Conservation (phyloP, 805 yeast genomes). For the Millerozyma acaciae region DNA sequence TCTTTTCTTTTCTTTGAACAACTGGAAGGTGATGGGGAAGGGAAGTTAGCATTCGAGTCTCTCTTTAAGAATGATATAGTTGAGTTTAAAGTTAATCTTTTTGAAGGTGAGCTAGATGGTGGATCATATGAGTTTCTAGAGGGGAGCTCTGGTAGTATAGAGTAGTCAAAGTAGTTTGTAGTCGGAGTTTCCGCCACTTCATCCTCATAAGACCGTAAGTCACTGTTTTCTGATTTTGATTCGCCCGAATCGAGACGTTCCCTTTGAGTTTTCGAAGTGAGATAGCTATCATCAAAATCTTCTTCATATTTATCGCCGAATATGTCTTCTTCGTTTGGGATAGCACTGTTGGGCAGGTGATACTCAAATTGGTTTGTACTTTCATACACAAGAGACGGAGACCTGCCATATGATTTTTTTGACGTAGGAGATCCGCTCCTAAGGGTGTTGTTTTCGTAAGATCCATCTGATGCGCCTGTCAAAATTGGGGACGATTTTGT, state of each 20-base stretch:
- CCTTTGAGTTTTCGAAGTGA: background rate
- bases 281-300: background rate
- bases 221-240: slow-evolving; percentile 7
- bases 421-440: slow-evolving; percentile 30
- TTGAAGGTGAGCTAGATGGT: slow-evolving; percentile 12
- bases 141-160: slow-evolving; percentile 33
- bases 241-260: slow-evolving; percentile 4
- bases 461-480: slow-evolving; percentile 9
- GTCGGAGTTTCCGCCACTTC: slow-evolving; percentile 17
- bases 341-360: too few species aligned
- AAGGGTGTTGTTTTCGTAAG: background rate
- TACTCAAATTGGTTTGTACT: slow-evolving; percentile 1
- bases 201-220: slow-evolving; percentile 4
- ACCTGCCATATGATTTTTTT: slow-evolving; percentile 17
- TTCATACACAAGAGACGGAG: slow-evolving; percentile 20
- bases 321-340: slow-evolving; percentile 3
- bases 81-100: slow-evolving; percentile 17
- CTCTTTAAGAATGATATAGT: slow-evolving; percentile 36
- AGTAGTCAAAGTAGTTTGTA: slow-evolving; percentile 29
- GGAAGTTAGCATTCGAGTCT: slow-evolving; percentile 5
- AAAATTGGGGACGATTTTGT: slow-evolving; percentile 15
- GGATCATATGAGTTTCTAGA: slow-evolving; percentile 5
- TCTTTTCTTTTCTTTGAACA: slow-evolving; percentile 13
- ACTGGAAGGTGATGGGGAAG: slow-evolving; percentile 3
- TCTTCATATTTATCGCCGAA: background rate